A percentile compares a stretch with the other conserved stretches of the same genome.
These are phyloP conservation scores for Xylona heveae DNA, from an alignment of 495 filamentous ascomycete genomes.

Conservation along the genomic window DNA sequence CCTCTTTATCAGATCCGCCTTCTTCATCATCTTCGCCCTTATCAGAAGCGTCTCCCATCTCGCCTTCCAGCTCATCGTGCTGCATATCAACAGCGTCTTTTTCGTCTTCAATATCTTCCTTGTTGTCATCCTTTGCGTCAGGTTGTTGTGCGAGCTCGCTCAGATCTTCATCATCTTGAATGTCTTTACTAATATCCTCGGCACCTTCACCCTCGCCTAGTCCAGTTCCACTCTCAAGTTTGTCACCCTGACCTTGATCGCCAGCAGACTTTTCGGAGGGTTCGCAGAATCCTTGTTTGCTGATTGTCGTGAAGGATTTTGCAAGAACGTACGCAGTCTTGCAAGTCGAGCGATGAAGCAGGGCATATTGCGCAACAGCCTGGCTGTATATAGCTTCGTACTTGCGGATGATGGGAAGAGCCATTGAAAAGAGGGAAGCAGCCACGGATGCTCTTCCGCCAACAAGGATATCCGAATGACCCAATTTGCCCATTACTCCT, in stretches of 20 bases:
- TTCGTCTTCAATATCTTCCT: conserved; percentile 25
- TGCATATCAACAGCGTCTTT: conserved; percentile 14
- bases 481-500: conserved; percentile 25
- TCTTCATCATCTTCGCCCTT: conserved; percentile 44
- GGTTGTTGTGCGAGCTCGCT: conserved; percentile 70
- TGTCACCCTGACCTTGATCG: conserved; percentile 41
- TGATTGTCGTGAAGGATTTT: conserved; percentile 52
- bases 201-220: conserved; percentile 90
- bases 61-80: conserved; percentile 40
- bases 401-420: conserved; percentile 53
- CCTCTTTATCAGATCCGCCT: conserved; percentile 20
- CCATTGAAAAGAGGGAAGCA: conserved; percentile 39
- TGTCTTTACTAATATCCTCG: conserved; percentile 94
- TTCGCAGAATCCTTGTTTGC: conserved; percentile 73
- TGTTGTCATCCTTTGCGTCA: conserved; percentile 18
- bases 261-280: conserved; percentile 55
- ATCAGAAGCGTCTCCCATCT: conserved; percentile 69
- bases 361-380: conserved; percentile 26
- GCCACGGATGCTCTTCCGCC: conserved; percentile 20
- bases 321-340: conserved; percentile 53
- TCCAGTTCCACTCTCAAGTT: conserved; percentile 81
- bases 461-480: conserved; percentile 23
- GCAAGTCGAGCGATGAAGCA: conserved; percentile 43
- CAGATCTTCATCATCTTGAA: conserved; percentile 81
- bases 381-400: conserved; percentile 39